A percentile compares a stretch with the other conserved stretches of the same genome.
These are phyloP conservation scores for Exserohilum rostratum DNA, from an alignment of 2,329 filamentous ascomycete species.

Conservation along the genomic window DNA sequence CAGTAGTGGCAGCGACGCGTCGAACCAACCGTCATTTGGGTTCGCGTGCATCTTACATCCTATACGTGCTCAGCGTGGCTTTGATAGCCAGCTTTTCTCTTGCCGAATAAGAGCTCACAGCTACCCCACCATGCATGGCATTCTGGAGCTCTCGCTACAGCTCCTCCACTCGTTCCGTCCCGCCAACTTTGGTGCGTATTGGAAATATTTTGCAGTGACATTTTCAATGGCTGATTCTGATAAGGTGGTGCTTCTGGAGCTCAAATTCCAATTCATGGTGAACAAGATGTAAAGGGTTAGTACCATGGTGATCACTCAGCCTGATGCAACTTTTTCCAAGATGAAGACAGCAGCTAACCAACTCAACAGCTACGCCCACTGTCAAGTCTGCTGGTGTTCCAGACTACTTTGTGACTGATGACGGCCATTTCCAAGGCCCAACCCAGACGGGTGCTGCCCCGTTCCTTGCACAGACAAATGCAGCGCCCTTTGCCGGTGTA, in stretches of 20 bases:
- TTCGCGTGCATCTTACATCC: not conserved
- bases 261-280: conserved; percentile 25
- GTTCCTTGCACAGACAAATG: conserved; percentile 74
- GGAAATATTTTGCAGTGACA: not conserved
- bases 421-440: conserved; percentile 57
- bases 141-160: conserved; percentile 34
- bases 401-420: conserved; percentile 44
- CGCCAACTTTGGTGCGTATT: conserved; percentile 23
- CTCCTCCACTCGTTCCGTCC: conserved; percentile 28
- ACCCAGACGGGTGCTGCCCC: conserved; percentile 73
- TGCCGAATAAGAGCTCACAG: conserved; percentile 7
- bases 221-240: not conserved
- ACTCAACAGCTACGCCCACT: conserved; percentile 25
- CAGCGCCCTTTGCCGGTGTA: conserved; percentile 64
- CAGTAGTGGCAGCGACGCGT: not conserved
- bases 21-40: not conserved
- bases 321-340: not conserved
- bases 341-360: conserved; percentile 9
- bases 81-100: not conserved
- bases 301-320: conserved; percentile 10
- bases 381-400: conserved; percentile 30
- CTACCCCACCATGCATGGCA: conserved; percentile 30
- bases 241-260: conserved; percentile 14
- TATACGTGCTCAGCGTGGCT: not conserved
- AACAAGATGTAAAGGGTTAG: conserved; percentile 28